Evolutionary conservation across 2,329 filamentous ascomycete genomes (phyloP).

Genomic region (Talaromyces sp.): DNA sequence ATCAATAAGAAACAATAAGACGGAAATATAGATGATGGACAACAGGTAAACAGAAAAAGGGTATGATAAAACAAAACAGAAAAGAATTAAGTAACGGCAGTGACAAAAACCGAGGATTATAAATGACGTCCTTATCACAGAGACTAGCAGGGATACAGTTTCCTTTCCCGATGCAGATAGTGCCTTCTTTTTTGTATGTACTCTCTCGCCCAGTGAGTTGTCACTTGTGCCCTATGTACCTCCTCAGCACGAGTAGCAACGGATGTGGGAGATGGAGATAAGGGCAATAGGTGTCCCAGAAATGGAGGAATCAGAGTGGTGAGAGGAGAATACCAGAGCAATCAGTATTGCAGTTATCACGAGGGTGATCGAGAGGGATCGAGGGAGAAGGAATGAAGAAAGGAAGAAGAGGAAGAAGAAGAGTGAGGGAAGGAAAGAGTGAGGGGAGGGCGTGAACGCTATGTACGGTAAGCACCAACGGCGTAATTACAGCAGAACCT

Average conservation of each 20-base stretch:
- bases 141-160: not conserved
- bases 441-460: slow-evolving; percentile 7
- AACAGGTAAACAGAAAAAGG: not conserved
- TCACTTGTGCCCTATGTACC: slow-evolving; percentile 22
- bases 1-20: not conserved
- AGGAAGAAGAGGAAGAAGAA: not conserved
- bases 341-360: not conserved
- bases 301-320: not conserved
- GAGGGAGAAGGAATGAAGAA: not conserved
- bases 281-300: not conserved
- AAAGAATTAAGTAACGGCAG: not conserved
- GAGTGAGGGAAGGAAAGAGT: slow-evolving; percentile 2
- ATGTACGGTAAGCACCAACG: slow-evolving; percentile 21
- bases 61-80: not conserved
- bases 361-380: not conserved
- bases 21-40: not conserved
- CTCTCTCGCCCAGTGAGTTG: not conserved
- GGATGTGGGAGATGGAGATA: not conserved
- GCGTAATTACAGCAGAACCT: slow-evolving; percentile 20
- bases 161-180: slow-evolving; percentile 1
- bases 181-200: not conserved
- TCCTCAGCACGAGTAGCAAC: slow-evolving; percentile 18
- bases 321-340: not conserved
- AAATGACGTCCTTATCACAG: not conserved
- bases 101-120: not conserved